Evolutionary conservation across 129 eudicot genomes (phyloP).

Genomic region (sunflower (Helianthus annuus)): DNA sequence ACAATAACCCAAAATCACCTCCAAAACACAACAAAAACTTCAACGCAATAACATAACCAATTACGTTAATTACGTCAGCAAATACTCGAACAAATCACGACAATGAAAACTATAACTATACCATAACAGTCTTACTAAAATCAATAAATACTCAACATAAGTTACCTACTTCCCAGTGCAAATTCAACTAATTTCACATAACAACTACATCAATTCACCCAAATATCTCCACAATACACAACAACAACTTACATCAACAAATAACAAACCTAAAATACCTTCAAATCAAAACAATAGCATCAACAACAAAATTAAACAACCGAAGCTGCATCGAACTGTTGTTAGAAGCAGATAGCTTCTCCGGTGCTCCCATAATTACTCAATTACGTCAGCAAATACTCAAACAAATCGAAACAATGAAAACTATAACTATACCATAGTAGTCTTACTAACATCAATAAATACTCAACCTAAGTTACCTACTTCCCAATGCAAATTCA

Average conservation of each 20-base stretch:
- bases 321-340: constrained; percentile 18
- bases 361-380: constrained; percentile 38
- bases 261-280: too few relatives aligned
- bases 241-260: too few relatives aligned
- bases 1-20: too few relatives aligned
- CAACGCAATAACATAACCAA: too few relatives aligned
- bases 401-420: neutral
- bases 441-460: neutral
- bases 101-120: neutral
- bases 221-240: too few relatives aligned
- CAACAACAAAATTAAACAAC: neutral
- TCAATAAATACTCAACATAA: constrained; percentile 1
- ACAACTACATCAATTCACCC: constrained; percentile 3
- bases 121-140: neutral
- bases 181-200: neutral
- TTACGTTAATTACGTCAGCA: neutral
- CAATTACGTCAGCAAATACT: neutral
- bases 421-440: neutral
- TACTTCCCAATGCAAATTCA: neutral
- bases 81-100: neutral
- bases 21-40: too few relatives aligned
- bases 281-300: too few relatives aligned
- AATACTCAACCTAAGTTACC: constrained; percentile 12
- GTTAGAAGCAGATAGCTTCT: constrained; percentile 40
- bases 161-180: neutral